Percentiles rank a stretch among this genome's conserved stretches.
phyloP scores from a whole-genome alignment of 768 basidiomycete species.

The Suillus occidentalis region DNA sequence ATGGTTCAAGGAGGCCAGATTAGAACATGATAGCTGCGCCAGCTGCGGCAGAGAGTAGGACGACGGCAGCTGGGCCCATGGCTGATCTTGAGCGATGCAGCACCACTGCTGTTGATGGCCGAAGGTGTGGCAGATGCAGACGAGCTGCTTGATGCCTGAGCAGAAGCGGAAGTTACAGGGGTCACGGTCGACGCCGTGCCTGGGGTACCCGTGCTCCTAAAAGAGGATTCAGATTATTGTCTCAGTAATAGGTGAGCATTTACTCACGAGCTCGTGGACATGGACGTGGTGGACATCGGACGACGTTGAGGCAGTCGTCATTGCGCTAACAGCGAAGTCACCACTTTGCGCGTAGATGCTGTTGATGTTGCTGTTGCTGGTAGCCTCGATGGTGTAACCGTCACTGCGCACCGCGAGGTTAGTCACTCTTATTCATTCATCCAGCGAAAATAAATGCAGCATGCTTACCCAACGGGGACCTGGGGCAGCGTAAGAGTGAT shows the following conservation, averaged over 20 bases:
- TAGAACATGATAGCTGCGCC: slow-evolving; percentile 51
- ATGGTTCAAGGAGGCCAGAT: slow-evolving; percentile 15
- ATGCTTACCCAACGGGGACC: slow-evolving; percentile 44
- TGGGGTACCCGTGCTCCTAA: not conserved
- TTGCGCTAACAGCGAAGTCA: slow-evolving; percentile 42
- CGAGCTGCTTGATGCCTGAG: slow-evolving; percentile 12
- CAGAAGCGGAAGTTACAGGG: slow-evolving; percentile 13
- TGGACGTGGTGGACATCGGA: slow-evolving; percentile 16
- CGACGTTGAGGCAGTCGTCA: slow-evolving; percentile 10
- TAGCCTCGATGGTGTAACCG: slow-evolving; percentile 49
- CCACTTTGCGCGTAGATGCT: slow-evolving; percentile 40
- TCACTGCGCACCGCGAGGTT: slow-evolving; percentile 27
- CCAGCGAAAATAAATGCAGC: not conserved
- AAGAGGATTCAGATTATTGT: not conserved
- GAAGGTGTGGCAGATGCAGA: slow-evolving; percentile 25
- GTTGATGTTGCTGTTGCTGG: slow-evolving; percentile 40
- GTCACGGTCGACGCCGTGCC: not conserved
- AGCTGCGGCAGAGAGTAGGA: slow-evolving; percentile 46
- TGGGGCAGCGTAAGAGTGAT: slow-evolving; percentile 45
- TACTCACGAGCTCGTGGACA: slow-evolving; percentile 17
- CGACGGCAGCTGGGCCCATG: slow-evolving; percentile 33
- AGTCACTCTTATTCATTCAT: not conserved
- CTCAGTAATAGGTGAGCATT: not conserved
- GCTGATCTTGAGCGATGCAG: slow-evolving; percentile 34
- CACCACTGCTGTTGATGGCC: slow-evolving; percentile 23